Conservation (phyloP, 2,329 filamentous ascomycete species). For the Thelonectria discophora region DNA sequence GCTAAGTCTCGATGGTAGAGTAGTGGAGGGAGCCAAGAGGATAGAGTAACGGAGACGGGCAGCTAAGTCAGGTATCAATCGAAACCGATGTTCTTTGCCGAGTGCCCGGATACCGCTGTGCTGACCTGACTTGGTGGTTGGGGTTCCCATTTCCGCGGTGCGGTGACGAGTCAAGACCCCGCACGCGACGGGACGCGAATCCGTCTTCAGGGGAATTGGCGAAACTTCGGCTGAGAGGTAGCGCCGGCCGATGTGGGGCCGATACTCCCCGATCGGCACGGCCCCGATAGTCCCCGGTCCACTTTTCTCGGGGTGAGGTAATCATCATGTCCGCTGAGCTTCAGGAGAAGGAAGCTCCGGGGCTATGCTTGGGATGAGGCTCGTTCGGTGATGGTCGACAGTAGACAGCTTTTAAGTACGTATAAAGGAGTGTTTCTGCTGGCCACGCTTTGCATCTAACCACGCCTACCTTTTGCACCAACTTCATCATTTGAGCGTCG, state of each 20-base stretch:
- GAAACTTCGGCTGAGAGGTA: neutral
- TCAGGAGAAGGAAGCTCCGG: neutral
- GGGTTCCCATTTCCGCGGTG: neutral
- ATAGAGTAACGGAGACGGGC: too few species aligned
- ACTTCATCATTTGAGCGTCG: neutral
- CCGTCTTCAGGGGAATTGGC: neutral
- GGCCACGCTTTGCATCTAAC: neutral
- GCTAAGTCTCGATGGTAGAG: too few species aligned
- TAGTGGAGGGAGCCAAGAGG: too few species aligned
- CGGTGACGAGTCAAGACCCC: conserved; percentile 11
- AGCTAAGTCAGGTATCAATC: too few species aligned
- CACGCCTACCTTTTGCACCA: neutral
- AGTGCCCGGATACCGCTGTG: neutral
- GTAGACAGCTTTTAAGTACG: neutral
- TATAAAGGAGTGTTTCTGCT: neutral
- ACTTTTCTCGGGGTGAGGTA: neutral
- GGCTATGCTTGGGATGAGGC: neutral
- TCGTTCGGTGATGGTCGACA: neutral
- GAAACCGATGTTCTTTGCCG: neutral
- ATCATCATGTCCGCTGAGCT: neutral
- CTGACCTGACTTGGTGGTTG: neutral
- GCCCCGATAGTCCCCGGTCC: conserved; percentile 27
- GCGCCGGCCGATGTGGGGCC: conserved; percentile 5
- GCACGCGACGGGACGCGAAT: conserved; percentile 1
- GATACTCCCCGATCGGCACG: conserved; percentile 25